Conservation (phyloP, 1,284 basidiomycete species). For the Cutaneotrichosporon sp. region DNA sequence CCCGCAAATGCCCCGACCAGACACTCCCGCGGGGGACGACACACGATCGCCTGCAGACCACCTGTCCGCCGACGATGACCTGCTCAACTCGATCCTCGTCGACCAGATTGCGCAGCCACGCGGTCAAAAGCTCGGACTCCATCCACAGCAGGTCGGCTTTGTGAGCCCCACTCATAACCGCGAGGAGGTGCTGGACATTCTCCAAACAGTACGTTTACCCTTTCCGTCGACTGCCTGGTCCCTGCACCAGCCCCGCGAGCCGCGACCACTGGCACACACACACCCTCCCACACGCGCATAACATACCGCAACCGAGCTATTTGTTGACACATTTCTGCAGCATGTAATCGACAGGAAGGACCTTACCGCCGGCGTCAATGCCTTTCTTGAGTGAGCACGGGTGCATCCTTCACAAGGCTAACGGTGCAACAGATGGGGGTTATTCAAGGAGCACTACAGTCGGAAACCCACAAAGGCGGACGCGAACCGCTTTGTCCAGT, state of each 20-base stretch:
- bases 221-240: not conserved
- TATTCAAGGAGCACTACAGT: conserved; percentile 29
- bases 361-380: conserved; percentile 24
- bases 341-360: conserved; percentile 22
- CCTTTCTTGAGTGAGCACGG: conserved; percentile 28
- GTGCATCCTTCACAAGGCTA: no score
- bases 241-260: no score
- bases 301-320: no score
- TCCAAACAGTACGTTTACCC: conserved; percentile 28
- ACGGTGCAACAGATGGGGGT: conserved; percentile 13
- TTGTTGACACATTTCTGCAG: conserved; percentile 6
- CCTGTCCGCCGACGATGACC: conserved; percentile 45
- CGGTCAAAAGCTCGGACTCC: conserved; percentile 41
- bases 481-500: conserved; percentile 7
- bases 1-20: conserved; percentile 4
- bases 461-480: no score
- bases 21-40: conserved; percentile 8
- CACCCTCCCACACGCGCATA: not conserved
- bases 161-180: conserved; percentile 36
- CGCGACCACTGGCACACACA: no score
- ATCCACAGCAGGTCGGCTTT: conserved; percentile 45
- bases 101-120: conserved; percentile 37
- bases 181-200: conserved; percentile 34
- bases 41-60: conserved; percentile 37
- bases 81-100: conserved; percentile 45